A percentile compares a stretch with the other conserved stretches of the same genome.
Conservation (phyloP, 352 stramenopile species). For the Globisporangium sylvaticum region DNA sequence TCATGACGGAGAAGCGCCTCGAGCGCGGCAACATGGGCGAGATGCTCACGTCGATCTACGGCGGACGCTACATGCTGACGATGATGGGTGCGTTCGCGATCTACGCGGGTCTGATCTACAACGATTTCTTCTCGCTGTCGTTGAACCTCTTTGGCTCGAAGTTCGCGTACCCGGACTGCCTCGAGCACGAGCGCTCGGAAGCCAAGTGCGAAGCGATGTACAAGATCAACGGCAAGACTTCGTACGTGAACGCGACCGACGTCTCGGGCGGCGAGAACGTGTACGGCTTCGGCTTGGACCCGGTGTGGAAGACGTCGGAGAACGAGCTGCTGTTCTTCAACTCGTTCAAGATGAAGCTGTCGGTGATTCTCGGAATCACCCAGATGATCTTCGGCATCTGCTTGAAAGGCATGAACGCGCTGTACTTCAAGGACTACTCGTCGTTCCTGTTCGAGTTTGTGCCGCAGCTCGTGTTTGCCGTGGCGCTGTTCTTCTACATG, state of each 20-base stretch:
- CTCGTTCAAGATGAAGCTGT: slow-evolving; percentile 99
- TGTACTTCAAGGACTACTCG: slow-evolving; percentile 95
- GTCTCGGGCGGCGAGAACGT: slow-evolving; percentile 84
- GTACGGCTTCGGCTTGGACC: slow-evolving; percentile 97
- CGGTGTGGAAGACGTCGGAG: slow-evolving; percentile 96
- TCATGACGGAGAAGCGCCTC: slow-evolving; percentile 91
- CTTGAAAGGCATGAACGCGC: slow-evolving; percentile 94
- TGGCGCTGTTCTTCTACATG: slow-evolving; percentile 99
- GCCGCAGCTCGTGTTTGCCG: slow-evolving; percentile 95
- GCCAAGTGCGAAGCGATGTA: slow-evolving; percentile 69
- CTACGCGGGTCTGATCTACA: slow-evolving; percentile 98
- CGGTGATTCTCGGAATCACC: slow-evolving; percentile 97
- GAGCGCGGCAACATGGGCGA: slow-evolving; percentile 86
- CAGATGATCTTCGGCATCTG: slow-evolving; percentile 98
- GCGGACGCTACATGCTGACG: slow-evolving; percentile 96
- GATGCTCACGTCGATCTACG: slow-evolving; percentile 90
- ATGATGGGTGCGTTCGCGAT: slow-evolving; percentile 99
- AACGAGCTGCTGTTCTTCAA: slow-evolving; percentile 99
- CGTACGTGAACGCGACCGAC: slow-evolving; percentile 77
- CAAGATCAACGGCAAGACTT: slow-evolving; percentile 63
- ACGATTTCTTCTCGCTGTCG: slow-evolving; percentile 98
- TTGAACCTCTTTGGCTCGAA: slow-evolving; percentile 96
- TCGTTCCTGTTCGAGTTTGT: slow-evolving; percentile 98
- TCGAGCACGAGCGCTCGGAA: slow-evolving; percentile 50
- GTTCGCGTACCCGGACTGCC: slow-evolving; percentile 87